Conservation (phyloP, 768 basidiomycete genomes). For the Mycena olivaceomarginata region DNA sequence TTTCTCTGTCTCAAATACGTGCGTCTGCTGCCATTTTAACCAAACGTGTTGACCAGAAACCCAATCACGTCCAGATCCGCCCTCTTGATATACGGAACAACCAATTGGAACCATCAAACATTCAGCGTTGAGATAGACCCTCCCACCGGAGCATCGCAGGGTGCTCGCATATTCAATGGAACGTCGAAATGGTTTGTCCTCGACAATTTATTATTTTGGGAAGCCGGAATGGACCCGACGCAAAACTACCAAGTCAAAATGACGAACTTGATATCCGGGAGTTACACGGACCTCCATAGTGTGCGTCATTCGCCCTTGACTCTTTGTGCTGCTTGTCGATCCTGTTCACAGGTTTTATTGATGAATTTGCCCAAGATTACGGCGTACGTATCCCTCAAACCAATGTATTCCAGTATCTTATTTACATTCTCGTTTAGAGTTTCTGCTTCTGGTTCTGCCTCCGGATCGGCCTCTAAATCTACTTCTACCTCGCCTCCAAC, state of each 20-base stretch:
- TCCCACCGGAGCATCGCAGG: slow-evolving; percentile 39
- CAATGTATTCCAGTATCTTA: not conserved
- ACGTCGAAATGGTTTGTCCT: slow-evolving; percentile 48
- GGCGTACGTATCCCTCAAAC: slow-evolving; percentile 4
- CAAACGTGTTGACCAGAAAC: not conserved
- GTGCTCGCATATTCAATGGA: slow-evolving; percentile 44
- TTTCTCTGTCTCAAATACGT: slow-evolving; percentile 43
- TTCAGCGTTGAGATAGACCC: slow-evolving; percentile 41
- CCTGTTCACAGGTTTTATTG: slow-evolving; percentile 26
- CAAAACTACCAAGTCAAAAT: slow-evolving; percentile 42
- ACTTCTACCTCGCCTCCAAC: not conserved
- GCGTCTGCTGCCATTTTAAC: slow-evolving; percentile 1
- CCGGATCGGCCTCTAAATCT: not conserved
- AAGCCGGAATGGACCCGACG: slow-evolving; percentile 43
- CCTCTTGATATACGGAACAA: slow-evolving; percentile 43
- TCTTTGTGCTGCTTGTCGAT: no score
- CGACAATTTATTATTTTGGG: slow-evolving; percentile 43
- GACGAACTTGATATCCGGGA: slow-evolving; percentile 32
- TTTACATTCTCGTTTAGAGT: slow-evolving; percentile 11
- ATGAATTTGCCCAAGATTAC: slow-evolving; percentile 36
- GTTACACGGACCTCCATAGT: slow-evolving; percentile 38
- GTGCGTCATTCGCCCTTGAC: slow-evolving; percentile 4
- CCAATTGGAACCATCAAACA: slow-evolving; percentile 43
- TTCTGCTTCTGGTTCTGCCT: slow-evolving; percentile 9
- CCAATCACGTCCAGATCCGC: slow-evolving; percentile 37